phyloP scores from a whole-genome alignment of 345 rosid genomes.

The Gynandropsis gynandra region DNA sequence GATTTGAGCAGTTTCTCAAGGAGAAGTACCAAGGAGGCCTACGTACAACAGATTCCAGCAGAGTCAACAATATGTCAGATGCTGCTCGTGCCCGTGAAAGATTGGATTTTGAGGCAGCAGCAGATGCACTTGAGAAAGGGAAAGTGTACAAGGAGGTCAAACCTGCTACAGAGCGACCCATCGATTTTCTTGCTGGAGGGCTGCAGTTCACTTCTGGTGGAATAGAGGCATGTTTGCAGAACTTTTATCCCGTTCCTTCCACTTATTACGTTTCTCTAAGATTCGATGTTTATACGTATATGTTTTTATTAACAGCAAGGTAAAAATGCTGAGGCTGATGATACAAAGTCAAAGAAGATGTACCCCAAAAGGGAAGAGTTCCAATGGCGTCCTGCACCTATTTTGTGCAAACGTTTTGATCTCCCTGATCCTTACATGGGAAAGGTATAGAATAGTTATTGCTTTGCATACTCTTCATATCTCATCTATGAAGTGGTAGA shows the following conservation, averaged over 20 bases:
- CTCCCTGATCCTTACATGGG: conserved; percentile 92
- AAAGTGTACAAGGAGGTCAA: conserved; percentile 43
- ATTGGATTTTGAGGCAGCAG: conserved; percentile 94
- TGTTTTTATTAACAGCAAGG: conserved; percentile 44
- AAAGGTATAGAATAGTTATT: conserved; percentile 45
- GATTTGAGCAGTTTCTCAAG: conserved; percentile 89
- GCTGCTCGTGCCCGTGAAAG: conserved; percentile 90
- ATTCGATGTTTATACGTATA: conserved; percentile 14
- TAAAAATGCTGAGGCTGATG: conserved; percentile 43
- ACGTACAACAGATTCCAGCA: conserved; percentile 47
- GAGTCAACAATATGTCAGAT: conserved; percentile 67
- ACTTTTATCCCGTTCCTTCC: conserved; percentile 15
- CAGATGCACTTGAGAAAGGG: conserved; percentile 79
- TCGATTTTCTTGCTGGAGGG: conserved; percentile 52
- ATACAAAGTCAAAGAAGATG: conserved; percentile 30
- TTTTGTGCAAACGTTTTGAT: conserved; percentile 96
- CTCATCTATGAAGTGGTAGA: conserved; percentile 1
- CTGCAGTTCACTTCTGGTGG: conserved; percentile 75
- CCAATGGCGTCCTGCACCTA: conserved; percentile 83
- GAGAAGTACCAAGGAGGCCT: conserved; percentile 91
- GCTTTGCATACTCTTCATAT: conserved; percentile 7
- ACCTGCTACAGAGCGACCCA: conserved; percentile 30
- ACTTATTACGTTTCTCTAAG: conserved; percentile 7
- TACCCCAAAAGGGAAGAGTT: conserved; percentile 88
- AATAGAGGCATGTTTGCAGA: conserved; percentile 46